phyloP scores from a whole-genome alignment of 768 basidiomycete species.

The Dendrothele bispora region DNA sequence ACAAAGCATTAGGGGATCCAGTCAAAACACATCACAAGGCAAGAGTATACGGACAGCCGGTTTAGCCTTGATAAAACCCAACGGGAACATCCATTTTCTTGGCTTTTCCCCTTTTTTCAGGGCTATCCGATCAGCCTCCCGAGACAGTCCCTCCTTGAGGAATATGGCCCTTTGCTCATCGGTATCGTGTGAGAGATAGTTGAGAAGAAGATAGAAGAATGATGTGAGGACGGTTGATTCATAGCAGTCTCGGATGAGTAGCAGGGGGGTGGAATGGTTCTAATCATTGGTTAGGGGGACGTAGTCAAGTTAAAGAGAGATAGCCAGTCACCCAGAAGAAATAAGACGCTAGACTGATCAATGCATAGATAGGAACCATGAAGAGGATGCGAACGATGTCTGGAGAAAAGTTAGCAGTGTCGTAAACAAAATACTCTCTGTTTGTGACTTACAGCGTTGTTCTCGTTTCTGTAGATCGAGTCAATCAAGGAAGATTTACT shows the following conservation, averaged over 20 bases:
- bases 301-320: too few relatives aligned
- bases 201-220: slow-evolving; percentile 77
- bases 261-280: slow-evolving; percentile 68
- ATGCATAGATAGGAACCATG: slow-evolving; percentile 77
- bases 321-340: slow-evolving; percentile 70
- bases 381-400: slow-evolving; percentile 75
- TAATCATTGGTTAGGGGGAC: too few relatives aligned
- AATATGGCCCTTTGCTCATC: slow-evolving; percentile 65
- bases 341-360: slow-evolving; percentile 67
- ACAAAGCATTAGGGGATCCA: slow-evolving; percentile 8
- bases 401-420: slow-evolving; percentile 19
- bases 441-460: slow-evolving; percentile 59
- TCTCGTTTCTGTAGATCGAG: slow-evolving; percentile 53
- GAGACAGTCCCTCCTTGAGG: slow-evolving; percentile 55
- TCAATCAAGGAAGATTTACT: background rate
- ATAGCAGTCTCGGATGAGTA: slow-evolving; percentile 72
- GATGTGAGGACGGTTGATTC: slow-evolving; percentile 74
- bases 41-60: slow-evolving; percentile 45
- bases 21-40: background rate
- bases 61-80: slow-evolving; percentile 62
- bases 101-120: slow-evolving; percentile 42
- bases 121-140: slow-evolving; percentile 47
- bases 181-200: slow-evolving; percentile 63
- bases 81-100: slow-evolving; percentile 68
- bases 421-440: background rate